Evolutionary conservation across 768 basidiomycete species (phyloP).

Genomic region (Porphyrellus cyaneotinctus): DNA sequence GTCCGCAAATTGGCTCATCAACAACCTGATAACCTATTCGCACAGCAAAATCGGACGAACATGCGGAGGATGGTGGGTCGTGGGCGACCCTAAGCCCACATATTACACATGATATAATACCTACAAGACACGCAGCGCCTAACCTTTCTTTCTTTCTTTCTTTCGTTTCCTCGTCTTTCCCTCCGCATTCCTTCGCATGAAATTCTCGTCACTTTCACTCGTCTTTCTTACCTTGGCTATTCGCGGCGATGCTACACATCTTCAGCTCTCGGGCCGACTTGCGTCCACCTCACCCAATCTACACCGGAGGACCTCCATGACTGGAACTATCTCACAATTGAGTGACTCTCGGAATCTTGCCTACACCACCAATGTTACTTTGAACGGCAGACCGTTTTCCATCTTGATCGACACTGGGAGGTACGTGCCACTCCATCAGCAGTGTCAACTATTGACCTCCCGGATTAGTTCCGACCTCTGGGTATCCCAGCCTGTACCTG

Average conservation of each 20-base stretch:
- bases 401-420: conserved; percentile 46
- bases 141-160: not conserved
- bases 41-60: no score
- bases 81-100: not conserved
- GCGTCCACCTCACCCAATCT: conserved; percentile 7
- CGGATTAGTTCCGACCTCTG: conserved; percentile 57
- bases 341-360: conserved; percentile 30
- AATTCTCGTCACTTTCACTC: conserved; percentile 1
- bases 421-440: conserved; percentile 21
- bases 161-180: no score
- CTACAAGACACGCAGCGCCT: not conserved
- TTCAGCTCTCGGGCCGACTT: conserved; percentile 16
- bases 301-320: conserved; percentile 25
- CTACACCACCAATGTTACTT: conserved; percentile 38
- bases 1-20: no score
- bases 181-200: conserved; percentile 7
- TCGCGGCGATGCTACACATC: conserved; percentile 8
- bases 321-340: conserved; percentile 26
- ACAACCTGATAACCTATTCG: no score
- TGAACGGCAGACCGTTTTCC: conserved; percentile 33
- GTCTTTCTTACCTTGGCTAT: conserved; percentile 7
- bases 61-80: not conserved
- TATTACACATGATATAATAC: no score
- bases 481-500: conserved; percentile 45
- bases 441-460: not conserved